phyloP scores from a whole-genome alignment of 1,139 yeast genomes.

The Candida tetrigidarum region DNA sequence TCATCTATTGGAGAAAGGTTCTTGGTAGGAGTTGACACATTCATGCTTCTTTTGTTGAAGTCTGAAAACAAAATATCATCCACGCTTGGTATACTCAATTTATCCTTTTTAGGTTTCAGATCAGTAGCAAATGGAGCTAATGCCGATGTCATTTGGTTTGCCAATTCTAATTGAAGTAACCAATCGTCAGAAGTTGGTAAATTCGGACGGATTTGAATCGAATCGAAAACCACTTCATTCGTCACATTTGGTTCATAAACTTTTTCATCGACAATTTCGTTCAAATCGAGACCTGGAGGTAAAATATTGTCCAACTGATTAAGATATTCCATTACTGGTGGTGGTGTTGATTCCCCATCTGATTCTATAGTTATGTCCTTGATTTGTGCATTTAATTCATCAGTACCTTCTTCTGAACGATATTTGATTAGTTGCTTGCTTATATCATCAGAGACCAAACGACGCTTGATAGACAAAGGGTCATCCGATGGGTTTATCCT shows the following conservation, averaged over 20 bases:
- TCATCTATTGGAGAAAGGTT: constrained; percentile 21
- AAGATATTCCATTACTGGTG: constrained; percentile 32
- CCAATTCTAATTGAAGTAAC: constrained; percentile 63
- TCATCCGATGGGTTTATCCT: constrained; percentile 22
- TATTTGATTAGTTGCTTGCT: constrained; percentile 26
- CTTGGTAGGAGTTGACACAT: constrained; percentile 29
- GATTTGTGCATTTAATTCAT: constrained; percentile 28
- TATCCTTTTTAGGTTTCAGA: constrained; percentile 18
- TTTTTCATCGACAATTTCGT: constrained; percentile 58
- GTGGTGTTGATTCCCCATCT: constrained; percentile 16
- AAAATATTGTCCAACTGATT: constrained; percentile 36
- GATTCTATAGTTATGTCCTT: constrained; percentile 38
- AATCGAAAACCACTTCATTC: constrained; percentile 35
- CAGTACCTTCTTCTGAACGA: constrained; percentile 22
- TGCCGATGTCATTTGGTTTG: constrained; percentile 58
- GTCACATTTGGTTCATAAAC: constrained; percentile 68
- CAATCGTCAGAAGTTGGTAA: constrained; percentile 62
- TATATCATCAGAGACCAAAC: constrained; percentile 34
- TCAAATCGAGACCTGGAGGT: constrained; percentile 36
- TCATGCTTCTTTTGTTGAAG: constrained; percentile 33
- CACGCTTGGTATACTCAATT: constrained; percentile 34
- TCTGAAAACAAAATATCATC: constrained; percentile 62
- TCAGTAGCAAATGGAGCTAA: constrained; percentile 33
- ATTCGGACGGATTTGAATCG: constrained; percentile 34
- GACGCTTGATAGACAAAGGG: constrained; percentile 27